phyloP scores from a whole-genome alignment of 176 grass and related monocot genomes.

The Oryza australiensis region DNA sequence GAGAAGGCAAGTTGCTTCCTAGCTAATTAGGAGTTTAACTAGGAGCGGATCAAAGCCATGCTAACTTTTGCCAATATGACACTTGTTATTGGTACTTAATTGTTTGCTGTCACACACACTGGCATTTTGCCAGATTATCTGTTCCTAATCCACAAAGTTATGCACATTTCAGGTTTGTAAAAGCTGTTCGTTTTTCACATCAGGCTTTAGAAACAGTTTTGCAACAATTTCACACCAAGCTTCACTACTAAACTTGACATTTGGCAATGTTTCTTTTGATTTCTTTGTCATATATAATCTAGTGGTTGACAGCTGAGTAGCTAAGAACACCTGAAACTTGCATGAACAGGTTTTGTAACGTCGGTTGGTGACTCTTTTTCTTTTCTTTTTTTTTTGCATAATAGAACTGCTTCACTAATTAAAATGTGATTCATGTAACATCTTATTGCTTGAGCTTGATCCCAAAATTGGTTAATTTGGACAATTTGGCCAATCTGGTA shows the following conservation, averaged over 20 bases:
- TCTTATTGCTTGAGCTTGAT: neutral
- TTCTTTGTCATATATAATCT: neutral
- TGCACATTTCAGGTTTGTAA: neutral
- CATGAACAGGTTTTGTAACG: neutral
- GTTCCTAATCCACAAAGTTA: neutral
- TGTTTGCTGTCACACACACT: neutral
- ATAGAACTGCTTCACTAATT: neutral
- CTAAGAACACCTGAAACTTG: neutral
- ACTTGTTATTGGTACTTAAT: neutral
- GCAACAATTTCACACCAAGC: neutral
- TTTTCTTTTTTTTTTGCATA: neutral
- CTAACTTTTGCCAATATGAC: neutral
- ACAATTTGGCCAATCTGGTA: neutral
- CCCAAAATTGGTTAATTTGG: too few species aligned
- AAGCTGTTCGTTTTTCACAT: neutral
- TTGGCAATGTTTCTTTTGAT: neutral
- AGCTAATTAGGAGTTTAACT: neutral
- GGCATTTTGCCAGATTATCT: neutral
- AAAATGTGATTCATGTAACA: too few species aligned
- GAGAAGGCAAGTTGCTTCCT: neutral
- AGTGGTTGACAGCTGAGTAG: neutral
- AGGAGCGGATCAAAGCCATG: neutral
- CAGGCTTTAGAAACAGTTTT: neutral
- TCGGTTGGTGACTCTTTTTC: neutral
- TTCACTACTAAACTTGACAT: neutral